Evolutionary conservation across 176 grass and related monocot species (phyloP).

Genomic region (Elaeis guineensis): DNA sequence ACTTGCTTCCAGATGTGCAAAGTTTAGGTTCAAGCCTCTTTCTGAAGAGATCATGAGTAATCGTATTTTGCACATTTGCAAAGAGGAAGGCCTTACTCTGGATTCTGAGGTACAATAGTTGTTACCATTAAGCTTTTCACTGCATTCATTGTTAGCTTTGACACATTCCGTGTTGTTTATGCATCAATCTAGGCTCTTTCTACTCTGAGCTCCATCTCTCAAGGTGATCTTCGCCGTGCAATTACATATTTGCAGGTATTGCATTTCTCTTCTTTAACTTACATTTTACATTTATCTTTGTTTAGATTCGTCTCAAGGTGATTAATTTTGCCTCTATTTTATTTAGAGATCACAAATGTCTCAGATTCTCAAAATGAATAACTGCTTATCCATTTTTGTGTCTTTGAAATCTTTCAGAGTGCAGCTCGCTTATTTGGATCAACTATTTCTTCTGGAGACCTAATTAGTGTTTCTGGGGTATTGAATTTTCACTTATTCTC

Average conservation of each 20-base stretch:
- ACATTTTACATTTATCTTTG: slow-evolving; percentile 13
- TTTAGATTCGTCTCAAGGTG: not conserved
- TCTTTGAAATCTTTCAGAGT: slow-evolving; percentile 37
- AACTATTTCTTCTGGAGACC: slow-evolving; percentile 69
- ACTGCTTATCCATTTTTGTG: too few relatives aligned
- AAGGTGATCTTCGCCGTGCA: slow-evolving; percentile 96
- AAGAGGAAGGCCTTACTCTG: slow-evolving; percentile 79
- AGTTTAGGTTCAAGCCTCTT: slow-evolving; percentile 99
- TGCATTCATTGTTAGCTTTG: too few relatives aligned
- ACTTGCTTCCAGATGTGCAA: slow-evolving; percentile 93
- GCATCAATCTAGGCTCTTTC: slow-evolving; percentile 52
- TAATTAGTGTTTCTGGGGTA: slow-evolving; percentile 99
- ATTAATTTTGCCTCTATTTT: too few relatives aligned
- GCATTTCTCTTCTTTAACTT: slow-evolving; percentile 7
- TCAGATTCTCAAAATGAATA: too few relatives aligned
- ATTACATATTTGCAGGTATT: slow-evolving; percentile 96
- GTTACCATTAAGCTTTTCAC: too few relatives aligned
- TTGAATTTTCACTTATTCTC: slow-evolving; percentile 6
- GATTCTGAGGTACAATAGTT: slow-evolving; percentile 49
- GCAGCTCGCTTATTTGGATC: slow-evolving; percentile 91
- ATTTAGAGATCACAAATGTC: too few relatives aligned
- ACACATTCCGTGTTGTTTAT: slow-evolving; percentile 7
- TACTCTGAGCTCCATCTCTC: slow-evolving; percentile 78
- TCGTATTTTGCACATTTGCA: slow-evolving; percentile 90
- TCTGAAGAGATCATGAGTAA: slow-evolving; percentile 85